phyloP scores from a whole-genome alignment of 495 filamentous ascomycete genomes.

The Penicillium cinerascens region DNA sequence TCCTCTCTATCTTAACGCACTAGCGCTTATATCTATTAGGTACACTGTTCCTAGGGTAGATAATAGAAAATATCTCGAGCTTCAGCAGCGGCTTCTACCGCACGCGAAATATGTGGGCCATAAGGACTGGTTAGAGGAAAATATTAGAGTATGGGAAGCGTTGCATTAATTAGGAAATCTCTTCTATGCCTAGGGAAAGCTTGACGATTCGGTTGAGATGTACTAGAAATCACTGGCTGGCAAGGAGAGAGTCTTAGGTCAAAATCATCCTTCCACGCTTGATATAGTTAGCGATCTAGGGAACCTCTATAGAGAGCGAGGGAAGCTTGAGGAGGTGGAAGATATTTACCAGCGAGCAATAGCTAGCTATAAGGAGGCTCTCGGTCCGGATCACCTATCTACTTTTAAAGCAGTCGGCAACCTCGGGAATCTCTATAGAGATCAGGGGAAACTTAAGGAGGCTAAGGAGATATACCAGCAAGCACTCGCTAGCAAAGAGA shows the following conservation, averaged over 20 bases:
- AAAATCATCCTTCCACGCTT: conserved; percentile 31
- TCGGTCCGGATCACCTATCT: conserved; percentile 31
- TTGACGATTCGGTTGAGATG: conserved; percentile 34
- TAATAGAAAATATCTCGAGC: conserved; percentile 20
- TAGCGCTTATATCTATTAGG: conserved; percentile 26
- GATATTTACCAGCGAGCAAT: no score
- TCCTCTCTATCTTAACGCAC: conserved; percentile 11
- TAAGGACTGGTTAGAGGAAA: not conserved
- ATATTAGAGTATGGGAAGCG: conserved; percentile 11
- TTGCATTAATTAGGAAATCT: conserved; percentile 15
- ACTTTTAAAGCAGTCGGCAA: conserved; percentile 35
- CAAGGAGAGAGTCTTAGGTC: conserved; percentile 26
- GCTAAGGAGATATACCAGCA: conserved; percentile 31
- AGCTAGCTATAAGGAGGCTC: conserved; percentile 31
- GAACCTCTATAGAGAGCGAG: conserved; percentile 28
- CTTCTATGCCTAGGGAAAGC: conserved; percentile 27
- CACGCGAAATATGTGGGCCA: conserved; percentile 28
- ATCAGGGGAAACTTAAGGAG: conserved; percentile 32
- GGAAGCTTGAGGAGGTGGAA: conserved; percentile 38
- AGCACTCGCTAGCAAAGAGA: conserved; percentile 22
- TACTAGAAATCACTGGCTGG: conserved; percentile 27
- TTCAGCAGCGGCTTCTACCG: conserved; percentile 35
- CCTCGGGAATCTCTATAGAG: conserved; percentile 19
- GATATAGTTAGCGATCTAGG: conserved; percentile 33
- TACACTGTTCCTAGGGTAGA: conserved; percentile 18